Conservation (phyloP, 2,329 filamentous ascomycete genomes). For the Alternaria triticimaculans region DNA sequence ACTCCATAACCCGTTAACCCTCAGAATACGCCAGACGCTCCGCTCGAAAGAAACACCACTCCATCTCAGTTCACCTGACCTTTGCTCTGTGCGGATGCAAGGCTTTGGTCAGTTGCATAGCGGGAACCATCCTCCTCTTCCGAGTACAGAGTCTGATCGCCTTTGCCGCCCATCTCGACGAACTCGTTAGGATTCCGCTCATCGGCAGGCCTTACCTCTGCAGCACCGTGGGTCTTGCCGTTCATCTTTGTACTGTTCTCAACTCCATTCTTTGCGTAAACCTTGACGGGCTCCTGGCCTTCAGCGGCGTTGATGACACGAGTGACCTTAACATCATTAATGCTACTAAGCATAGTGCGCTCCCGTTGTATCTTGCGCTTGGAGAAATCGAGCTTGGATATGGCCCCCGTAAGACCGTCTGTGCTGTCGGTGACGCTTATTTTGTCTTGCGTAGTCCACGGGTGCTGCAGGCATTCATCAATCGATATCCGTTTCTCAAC, state of each 20-base stretch:
- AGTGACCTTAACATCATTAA: constrained; percentile 75
- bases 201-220: constrained; percentile 72
- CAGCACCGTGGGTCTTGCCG: constrained; percentile 10
- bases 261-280: constrained; percentile 48
- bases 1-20: constrained; percentile 21
- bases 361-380: constrained; percentile 81
- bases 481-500: constrained; percentile 83
- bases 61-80: background rate
- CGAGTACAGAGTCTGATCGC: constrained; percentile 76
- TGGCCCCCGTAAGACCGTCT: constrained; percentile 86
- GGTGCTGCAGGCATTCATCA: constrained; percentile 88
- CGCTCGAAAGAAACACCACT: background rate
- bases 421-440: constrained; percentile 80
- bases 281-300: constrained; percentile 54
- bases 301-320: constrained; percentile 64
- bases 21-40: constrained; percentile 13
- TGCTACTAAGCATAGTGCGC: constrained; percentile 80
- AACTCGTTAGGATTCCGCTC: constrained; percentile 77
- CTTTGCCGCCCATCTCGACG: constrained; percentile 82
- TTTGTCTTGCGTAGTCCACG: constrained; percentile 74
- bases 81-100: constrained; percentile 15
- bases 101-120: constrained; percentile 37
- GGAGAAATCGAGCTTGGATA: constrained; percentile 81
- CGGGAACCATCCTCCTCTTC: constrained; percentile 62
- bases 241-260: constrained; percentile 30